Percentiles rank a stretch among this genome's conserved stretches.
Evolutionary conservation across 106 monocot species (phyloP).

Genomic region (Gastrodia elata): DNA sequence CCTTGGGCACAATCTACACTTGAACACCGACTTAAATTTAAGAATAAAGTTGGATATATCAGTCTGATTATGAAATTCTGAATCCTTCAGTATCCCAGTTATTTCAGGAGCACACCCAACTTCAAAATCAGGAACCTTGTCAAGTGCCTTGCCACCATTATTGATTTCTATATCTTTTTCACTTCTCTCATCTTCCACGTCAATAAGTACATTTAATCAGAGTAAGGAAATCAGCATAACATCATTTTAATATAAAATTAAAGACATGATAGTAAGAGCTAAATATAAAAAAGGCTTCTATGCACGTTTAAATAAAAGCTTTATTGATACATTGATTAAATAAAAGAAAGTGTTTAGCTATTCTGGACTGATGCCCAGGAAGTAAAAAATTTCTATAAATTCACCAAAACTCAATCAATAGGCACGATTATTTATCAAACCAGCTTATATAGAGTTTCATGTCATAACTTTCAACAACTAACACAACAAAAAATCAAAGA

Average conservation of each 20-base stretch:
- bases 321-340: neutral
- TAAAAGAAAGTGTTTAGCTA: neutral
- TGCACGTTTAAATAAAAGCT: neutral
- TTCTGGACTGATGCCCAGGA: too few species aligned
- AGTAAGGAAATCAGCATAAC: neutral
- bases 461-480: too few species aligned
- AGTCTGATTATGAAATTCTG: neutral
- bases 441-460: too few species aligned
- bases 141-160: neutral
- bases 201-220: neutral
- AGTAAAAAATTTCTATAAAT: too few species aligned
- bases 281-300: neutral
- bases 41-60: constrained; percentile 7
- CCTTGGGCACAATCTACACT: constrained; percentile 11
- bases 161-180: neutral
- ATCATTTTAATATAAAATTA: neutral
- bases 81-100: neutral
- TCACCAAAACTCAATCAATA: too few species aligned
- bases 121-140: neutral
- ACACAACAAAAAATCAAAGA: too few species aligned
- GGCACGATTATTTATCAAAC: too few species aligned
- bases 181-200: neutral
- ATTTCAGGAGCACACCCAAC: neutral
- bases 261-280: neutral
- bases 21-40: constrained; percentile 6